Conservation (phyloP, 2,329 filamentous ascomycete genomes). For the Diaporthe velutina region DNA sequence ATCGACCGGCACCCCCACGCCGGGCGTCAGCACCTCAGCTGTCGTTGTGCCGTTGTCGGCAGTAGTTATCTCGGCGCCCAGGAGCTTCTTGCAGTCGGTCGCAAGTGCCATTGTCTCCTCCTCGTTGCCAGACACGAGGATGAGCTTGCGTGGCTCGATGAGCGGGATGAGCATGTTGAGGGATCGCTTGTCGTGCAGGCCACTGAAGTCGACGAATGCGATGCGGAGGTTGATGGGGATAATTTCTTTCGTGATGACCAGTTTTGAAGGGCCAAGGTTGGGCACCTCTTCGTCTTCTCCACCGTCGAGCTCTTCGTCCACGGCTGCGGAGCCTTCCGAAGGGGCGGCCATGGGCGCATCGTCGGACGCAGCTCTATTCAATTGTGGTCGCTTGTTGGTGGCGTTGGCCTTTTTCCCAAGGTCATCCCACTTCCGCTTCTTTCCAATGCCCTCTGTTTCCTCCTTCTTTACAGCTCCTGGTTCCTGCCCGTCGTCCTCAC, state of each 20-base stretch:
- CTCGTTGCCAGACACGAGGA: constrained; percentile 85
- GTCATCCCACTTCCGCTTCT: constrained; percentile 96
- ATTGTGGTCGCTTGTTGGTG: constrained; percentile 71
- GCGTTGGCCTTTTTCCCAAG: constrained; percentile 60
- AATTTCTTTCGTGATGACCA: constrained; percentile 73
- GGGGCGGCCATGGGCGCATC: constrained; percentile 58
- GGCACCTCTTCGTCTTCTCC: constrained; percentile 68
- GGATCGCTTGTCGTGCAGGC: constrained; percentile 92
- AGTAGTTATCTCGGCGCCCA: constrained; percentile 56
- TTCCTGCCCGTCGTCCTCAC: constrained; percentile 79
- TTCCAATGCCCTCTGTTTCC: constrained; percentile 77
- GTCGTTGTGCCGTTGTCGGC: constrained; percentile 55
- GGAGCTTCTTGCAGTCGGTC: constrained; percentile 80
- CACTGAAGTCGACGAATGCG: constrained; percentile 91
- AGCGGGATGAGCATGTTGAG: constrained; percentile 95
- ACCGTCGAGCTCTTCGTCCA: constrained; percentile 69
- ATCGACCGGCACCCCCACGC: constrained; percentile 80
- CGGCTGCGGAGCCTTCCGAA: constrained; percentile 50
- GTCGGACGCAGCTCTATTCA: constrained; percentile 55
- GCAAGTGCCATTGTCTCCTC: constrained; percentile 85
- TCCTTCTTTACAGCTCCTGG: constrained; percentile 64
- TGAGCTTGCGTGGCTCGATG: constrained; percentile 93
- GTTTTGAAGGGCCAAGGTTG: constrained; percentile 77
- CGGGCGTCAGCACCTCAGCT: constrained; percentile 85
- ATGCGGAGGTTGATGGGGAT: constrained; percentile 81